These are phyloP conservation scores for Trametes versicolor DNA, from an alignment of 1,284 basidiomycete genomes.

Conservation along the genomic window DNA sequence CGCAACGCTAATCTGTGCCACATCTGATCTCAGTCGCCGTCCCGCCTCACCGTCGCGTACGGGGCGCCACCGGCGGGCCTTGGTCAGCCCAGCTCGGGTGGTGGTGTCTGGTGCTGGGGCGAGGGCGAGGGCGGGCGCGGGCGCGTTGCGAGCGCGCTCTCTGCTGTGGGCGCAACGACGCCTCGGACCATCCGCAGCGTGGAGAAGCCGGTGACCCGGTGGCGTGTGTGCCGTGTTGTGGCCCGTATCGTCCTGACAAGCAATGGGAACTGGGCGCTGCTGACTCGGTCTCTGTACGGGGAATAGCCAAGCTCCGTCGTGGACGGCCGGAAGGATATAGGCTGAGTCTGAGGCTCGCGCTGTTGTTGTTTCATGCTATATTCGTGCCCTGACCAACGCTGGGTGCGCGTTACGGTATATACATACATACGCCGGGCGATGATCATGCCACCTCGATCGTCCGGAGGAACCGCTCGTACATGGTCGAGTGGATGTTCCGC, in stretches of 20 bases:
- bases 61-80: background rate
- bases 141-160: too few species aligned
- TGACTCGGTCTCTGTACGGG: background rate
- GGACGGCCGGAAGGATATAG: background rate
- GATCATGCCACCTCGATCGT: constrained; percentile 47
- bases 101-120: background rate
- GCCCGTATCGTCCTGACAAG: too few species aligned
- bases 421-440: constrained; percentile 3
- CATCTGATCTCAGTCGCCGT: constrained; percentile 13
- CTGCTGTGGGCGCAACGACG: too few species aligned
- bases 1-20: constrained; percentile 10
- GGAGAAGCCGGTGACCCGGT: background rate
- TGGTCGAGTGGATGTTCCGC: constrained; percentile 61
- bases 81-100: too few species aligned
- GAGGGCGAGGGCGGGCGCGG: too few species aligned
- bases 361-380: background rate
- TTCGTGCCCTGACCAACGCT: background rate
- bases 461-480: constrained; percentile 56
- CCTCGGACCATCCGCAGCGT: too few species aligned
- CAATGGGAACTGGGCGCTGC: too few species aligned
- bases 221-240: background rate
- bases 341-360: background rate
- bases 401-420: constrained; percentile 17
- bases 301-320: too few species aligned
- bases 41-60: constrained; percentile 1